A percentile compares a stretch with the other conserved stretches of the same genome.
These are phyloP conservation scores for Candida saitoana DNA, from an alignment of 805 yeast species.

Conservation along the genomic window DNA sequence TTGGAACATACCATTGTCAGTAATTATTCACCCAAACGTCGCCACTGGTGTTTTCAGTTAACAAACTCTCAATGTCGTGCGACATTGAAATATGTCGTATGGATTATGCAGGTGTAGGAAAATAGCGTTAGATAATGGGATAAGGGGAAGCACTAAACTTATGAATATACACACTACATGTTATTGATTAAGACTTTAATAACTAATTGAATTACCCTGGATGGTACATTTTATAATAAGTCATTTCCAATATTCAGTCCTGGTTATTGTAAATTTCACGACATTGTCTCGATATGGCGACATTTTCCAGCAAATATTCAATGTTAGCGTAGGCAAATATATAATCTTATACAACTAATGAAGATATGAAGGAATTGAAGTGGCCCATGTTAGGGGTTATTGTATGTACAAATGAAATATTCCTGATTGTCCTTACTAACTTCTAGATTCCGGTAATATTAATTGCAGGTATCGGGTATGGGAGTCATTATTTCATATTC, in stretches of 20 bases:
- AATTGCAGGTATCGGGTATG: constrained; percentile 58
- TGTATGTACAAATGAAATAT: constrained; percentile 16
- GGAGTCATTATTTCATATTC: constrained; percentile 56
- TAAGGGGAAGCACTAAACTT: no score
- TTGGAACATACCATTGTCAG: background rate
- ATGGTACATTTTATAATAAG: no score
- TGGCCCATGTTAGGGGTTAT: constrained; percentile 51
- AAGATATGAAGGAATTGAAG: constrained; percentile 32
- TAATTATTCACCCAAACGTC: background rate
- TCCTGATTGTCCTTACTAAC: constrained; percentile 13
- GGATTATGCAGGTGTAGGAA: no score
- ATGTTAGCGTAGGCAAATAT: no score
- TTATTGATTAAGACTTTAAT: no score
- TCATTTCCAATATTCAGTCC: no score
- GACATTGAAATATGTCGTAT: background rate
- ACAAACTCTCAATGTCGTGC: background rate
- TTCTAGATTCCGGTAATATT: constrained; percentile 58
- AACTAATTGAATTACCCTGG: no score
- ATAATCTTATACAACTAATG: background rate
- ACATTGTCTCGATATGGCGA: no score
- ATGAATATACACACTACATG: no score
- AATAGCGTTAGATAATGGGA: no score
- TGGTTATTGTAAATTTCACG: no score
- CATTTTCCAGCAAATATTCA: no score
- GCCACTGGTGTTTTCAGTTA: background rate